Evolutionary conservation across 768 basidiomycete species (phyloP).

Genomic region (Trametes meyenii): DNA sequence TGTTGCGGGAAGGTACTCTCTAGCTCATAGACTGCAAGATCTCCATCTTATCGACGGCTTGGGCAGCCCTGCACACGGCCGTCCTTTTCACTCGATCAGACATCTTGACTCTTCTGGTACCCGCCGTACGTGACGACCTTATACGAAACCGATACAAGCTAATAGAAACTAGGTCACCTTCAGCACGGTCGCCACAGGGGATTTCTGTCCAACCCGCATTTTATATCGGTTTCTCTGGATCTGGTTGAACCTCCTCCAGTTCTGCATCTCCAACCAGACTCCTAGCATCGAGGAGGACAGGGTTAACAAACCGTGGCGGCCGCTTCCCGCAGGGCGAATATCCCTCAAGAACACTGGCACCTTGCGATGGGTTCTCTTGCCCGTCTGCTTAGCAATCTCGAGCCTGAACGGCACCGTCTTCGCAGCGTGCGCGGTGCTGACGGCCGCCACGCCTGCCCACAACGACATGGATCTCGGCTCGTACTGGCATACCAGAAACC

Average conservation of each 20-base stretch:
- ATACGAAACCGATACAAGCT: not conserved
- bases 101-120: not conserved
- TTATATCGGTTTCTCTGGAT: constrained; percentile 22
- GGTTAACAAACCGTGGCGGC: constrained; percentile 31
- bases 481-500: constrained; percentile 22
- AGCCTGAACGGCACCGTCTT: constrained; percentile 3
- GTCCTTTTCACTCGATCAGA: not conserved
- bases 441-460: constrained; percentile 21
- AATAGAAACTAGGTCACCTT: not conserved
- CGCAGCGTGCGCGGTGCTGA: constrained; percentile 11
- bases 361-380: constrained; percentile 28
- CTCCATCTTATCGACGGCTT: too few species aligned
- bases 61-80: too few species aligned
- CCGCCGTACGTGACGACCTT: not conserved
- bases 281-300: constrained; percentile 27
- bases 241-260: constrained; percentile 35
- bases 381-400: constrained; percentile 22
- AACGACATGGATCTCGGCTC: constrained; percentile 25
- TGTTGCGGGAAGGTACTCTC: too few species aligned
- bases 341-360: constrained; percentile 6
- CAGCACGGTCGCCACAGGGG: not conserved
- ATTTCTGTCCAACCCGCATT: not conserved
- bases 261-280: constrained; percentile 32
- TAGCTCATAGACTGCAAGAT: too few species aligned
- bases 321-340: constrained; percentile 27